Base-by-base conservation (phyloP, 352 stramenopile species). In the Phytopythium chamaehyphon region DNA sequence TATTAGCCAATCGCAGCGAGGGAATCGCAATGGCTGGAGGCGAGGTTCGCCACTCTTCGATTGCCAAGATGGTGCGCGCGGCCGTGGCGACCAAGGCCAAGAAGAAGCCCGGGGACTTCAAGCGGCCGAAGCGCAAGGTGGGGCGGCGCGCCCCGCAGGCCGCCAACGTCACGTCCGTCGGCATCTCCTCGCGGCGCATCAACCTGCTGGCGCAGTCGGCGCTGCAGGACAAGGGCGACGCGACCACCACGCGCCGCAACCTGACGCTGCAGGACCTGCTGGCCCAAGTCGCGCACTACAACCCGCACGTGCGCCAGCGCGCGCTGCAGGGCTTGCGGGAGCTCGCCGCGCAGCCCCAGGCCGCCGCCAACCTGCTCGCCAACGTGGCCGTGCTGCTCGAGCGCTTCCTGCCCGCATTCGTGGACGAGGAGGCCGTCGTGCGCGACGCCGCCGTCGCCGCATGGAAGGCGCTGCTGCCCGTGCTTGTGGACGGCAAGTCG, bases 21-120 rank as follows among this genome's bases (percentile, higher is more conserved):
- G 28, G 15, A 24, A 53, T 42, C 16, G 19, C 5, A 42, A 33
- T 44, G 31, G 47, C 47, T 53, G 47, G 33, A 28, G 8, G 22
- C 18, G 14, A 26, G 9, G n/a, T 24, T 38, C n/a, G 28, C 5
- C 28, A 33, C 5, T 33, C 28, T 5, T 5, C 28, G 9, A 33
- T 9, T 33, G 5, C 5, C 21, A 46, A 47, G 6, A 83, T 89
- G 74, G 73, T 59, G 48, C 71, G 71, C 26, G 61, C 71, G 35
- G 72, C 59, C 23, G 63, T 61, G 48, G 66, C 71, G 49, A 64
- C 73, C 53, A 78, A 74, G 62, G 53, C 44, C 31, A 93, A 93
- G 80, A 91, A 90, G 73, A 93, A 93, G 69, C 83, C 83, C 10
- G 80, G 64, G 28, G 83, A 93, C 62, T 93, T 93, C 57, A 93